Evolutionary conservation across 805 yeast genomes (phyloP), one percentile per base, ranked within the genome.

Genomic region (Pichia exigua): DNA sequence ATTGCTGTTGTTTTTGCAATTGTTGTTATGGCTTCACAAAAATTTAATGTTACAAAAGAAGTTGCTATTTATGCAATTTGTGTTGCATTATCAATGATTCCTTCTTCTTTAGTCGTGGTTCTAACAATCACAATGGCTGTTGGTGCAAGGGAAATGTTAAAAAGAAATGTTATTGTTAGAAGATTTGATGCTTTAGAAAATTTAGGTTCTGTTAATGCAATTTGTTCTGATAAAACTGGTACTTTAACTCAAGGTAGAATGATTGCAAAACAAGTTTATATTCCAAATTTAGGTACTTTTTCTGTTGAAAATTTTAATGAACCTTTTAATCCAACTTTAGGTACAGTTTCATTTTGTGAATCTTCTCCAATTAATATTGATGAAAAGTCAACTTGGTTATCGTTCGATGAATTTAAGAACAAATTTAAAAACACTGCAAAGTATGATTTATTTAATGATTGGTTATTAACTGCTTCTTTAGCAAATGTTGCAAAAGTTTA

Each of bases 21-120:
- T 52, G 80, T 89, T 20, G 95, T 87, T 4, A 85, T 88, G 95
- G 95, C 83, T 2, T 80, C 94, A 11, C 95, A 88, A 67, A 77
- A 77, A 54, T 82, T 87, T 66, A 61, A 71, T 13, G 95, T 88
- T n/a, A 82, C 79, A 57, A 78, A 75, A 51, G 89, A 87, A 59
- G 94, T 88, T 39, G 95, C 95, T 15, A 82, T 88, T 46, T 88
- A 88, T 63, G 96, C 96, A 26, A 83, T 89, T 61, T 88, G 95
- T 70, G 91, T 86, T 46, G 87, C 86, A 0, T 70, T 85, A 46
- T 81, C 91, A 6, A 86, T 86, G 89, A 85, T 85, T 57, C 94
- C 94, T 3, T 85, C 90, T 3, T 82, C 91, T 0, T 73, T 85
- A 59, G 83, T 85, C 55, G 94, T 85, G 22, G 94, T 85, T 24